Conservation (phyloP, 768 basidiomycete species). For the Dioszegia hungarica region DNA sequence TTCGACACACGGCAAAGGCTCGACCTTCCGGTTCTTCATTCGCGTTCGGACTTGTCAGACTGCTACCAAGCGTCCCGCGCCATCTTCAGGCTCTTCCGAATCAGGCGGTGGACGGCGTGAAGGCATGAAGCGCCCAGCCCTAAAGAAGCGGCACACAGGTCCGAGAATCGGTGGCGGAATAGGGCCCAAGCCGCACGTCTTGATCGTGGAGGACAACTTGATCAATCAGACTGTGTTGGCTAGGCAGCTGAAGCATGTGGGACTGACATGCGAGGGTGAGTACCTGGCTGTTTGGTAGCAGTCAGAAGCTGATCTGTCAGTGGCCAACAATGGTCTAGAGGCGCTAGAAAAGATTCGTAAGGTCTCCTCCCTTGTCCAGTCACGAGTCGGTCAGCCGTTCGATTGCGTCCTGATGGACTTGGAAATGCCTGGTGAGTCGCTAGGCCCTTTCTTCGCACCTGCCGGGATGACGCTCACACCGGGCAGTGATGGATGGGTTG, state of each 20-base stretch:
- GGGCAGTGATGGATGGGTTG: constrained; percentile 44
- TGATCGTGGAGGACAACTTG: constrained; percentile 44
- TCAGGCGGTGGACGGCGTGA: background rate
- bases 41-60: constrained; percentile 22
- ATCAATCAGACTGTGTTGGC: constrained; percentile 46
- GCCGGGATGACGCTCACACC: background rate
- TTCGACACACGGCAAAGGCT: constrained; percentile 48
- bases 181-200: constrained; percentile 27
- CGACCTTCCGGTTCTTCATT: constrained; percentile 52
- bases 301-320: constrained; percentile 16
- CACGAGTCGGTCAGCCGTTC: constrained; percentile 22
- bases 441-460: background rate
- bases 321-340: constrained; percentile 41
- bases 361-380: constrained; percentile 12
- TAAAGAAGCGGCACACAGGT: constrained; percentile 12
- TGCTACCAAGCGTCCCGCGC: background rate
- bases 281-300: background rate
- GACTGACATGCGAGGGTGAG: constrained; percentile 40
- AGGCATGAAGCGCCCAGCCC: background rate
- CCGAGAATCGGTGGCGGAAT: background rate
- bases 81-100: background rate
- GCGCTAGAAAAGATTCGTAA: constrained; percentile 39
- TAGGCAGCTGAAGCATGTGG: constrained; percentile 41
- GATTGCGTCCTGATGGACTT: constrained; percentile 43
- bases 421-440: constrained; percentile 43